These are phyloP conservation scores for Dryas integrifolia DNA, from an alignment of 331 rosid genomes.

Conservation along the genomic window DNA sequence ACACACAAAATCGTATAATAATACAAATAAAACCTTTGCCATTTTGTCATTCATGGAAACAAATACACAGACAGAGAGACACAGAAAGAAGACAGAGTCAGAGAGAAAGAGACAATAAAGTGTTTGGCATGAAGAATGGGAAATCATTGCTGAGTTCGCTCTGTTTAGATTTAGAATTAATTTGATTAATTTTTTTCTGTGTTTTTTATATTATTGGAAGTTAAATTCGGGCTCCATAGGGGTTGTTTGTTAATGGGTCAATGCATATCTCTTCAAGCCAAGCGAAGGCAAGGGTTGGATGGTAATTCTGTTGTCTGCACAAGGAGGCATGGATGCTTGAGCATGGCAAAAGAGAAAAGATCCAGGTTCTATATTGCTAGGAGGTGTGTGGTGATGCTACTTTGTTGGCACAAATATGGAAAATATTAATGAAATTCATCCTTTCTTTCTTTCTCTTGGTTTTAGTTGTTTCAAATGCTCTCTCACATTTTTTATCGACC, in stretches of 20 bases:
- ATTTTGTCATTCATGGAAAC: conserved; percentile 2
- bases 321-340: conserved; percentile 40
- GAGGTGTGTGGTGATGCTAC: conserved; percentile 54
- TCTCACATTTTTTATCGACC: too few relatives aligned
- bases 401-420: conserved; percentile 71
- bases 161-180: background rate
- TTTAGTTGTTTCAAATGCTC: background rate
- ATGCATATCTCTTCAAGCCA: conserved; percentile 31
- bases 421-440: conserved; percentile 10
- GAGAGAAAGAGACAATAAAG: conserved; percentile 4
- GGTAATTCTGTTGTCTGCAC: conserved; percentile 4
- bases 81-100: conserved; percentile 2
- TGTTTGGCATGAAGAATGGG: conserved; percentile 1
- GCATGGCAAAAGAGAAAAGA: conserved; percentile 41
- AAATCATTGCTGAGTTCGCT: background rate
- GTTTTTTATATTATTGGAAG: too few relatives aligned
- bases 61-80: background rate
- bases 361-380: conserved; percentile 66
- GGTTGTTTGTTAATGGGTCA: conserved; percentile 41
- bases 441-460: background rate
- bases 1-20: conserved; percentile 4
- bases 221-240: too few relatives aligned
- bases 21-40: background rate
- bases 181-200: conserved; percentile 14
- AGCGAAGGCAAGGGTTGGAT: background rate